phyloP scores from a whole-genome alignment of 2,329 filamentous ascomycete species.

The Botryosphaeria agaves region DNA sequence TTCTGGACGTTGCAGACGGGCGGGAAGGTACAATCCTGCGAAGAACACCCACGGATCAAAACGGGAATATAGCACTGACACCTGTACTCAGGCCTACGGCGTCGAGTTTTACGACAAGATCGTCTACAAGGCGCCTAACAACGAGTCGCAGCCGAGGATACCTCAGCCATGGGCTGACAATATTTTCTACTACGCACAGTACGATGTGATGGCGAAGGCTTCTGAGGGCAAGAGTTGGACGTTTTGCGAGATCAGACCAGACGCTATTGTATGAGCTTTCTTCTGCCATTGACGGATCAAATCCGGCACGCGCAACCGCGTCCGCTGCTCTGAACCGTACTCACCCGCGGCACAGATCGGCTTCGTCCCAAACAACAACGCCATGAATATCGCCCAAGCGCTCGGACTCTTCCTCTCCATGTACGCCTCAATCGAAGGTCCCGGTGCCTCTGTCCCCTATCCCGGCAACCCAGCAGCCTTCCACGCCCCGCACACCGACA shows the following conservation, averaged over 20 bases:
- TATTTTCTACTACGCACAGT: conserved; percentile 31
- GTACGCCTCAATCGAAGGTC: conserved; percentile 18
- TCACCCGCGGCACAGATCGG: too few relatives aligned
- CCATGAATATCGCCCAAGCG: conserved; percentile 24
- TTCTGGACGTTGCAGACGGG: conserved; percentile 25
- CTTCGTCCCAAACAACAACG: conserved; percentile 26
- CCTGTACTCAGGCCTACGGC: too few relatives aligned
- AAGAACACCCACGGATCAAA: too few relatives aligned
- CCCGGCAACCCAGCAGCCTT: conserved; percentile 19
- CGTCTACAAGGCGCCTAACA: conserved; percentile 16
- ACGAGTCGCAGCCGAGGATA: conserved; percentile 22
- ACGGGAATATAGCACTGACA: too few relatives aligned
- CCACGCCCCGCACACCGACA: conserved; percentile 17
- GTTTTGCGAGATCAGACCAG: conserved; percentile 27
- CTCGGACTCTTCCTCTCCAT: conserved; percentile 21
- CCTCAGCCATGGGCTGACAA: conserved; percentile 23
- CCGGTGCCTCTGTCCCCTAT: conserved; percentile 17
- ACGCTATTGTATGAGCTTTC: too few relatives aligned
- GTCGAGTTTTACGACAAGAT: conserved; percentile 11
- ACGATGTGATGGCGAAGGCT: conserved; percentile 20
- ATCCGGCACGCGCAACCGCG: too few relatives aligned
- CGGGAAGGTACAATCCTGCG: conserved; percentile 24
- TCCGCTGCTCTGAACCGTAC: too few relatives aligned
- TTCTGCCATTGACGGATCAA: too few relatives aligned
- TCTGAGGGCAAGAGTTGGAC: conserved; percentile 23